These are phyloP conservation scores for Podaxis sp. DNA, from an alignment of 768 basidiomycete genomes.

Conservation along the genomic window DNA sequence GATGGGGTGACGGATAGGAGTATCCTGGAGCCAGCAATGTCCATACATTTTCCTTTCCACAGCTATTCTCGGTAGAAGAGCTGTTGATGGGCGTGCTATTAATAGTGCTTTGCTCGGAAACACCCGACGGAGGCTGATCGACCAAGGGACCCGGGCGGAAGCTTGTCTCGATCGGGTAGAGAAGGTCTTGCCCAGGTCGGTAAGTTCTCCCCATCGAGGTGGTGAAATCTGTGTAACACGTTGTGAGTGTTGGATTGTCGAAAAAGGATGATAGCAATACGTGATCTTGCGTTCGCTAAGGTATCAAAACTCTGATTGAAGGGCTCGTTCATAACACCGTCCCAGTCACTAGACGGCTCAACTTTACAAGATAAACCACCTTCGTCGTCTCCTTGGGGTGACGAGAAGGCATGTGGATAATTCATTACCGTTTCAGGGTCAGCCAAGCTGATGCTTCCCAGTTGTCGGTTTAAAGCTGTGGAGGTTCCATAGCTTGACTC, in stretches of 20 bases:
- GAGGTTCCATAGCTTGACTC: background rate
- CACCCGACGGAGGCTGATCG: slow-evolving; percentile 1
- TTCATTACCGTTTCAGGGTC: background rate
- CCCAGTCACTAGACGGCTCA: background rate
- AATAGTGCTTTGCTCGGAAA: slow-evolving; percentile 11
- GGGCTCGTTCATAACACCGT: background rate
- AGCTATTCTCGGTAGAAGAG: background rate
- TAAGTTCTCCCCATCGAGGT: background rate
- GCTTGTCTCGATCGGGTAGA: slow-evolving; percentile 3
- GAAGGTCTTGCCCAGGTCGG: background rate
- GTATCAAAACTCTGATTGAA: background rate
- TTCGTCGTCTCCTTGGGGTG: too few species aligned
- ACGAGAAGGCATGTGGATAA: background rate
- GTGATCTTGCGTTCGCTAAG: background rate
- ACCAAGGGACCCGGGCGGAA: background rate
- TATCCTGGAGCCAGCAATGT: background rate
- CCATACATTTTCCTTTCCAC: background rate
- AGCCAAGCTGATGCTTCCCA: background rate
- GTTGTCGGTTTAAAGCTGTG: background rate
- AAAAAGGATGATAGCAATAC: background rate
- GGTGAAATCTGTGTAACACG: background rate
- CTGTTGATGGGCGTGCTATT: slow-evolving; percentile 7
- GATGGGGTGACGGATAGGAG: background rate
- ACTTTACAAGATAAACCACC: background rate
- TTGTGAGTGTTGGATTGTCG: background rate